Evolutionary conservation across 2,329 filamentous ascomycete genomes (phyloP).

Genomic region (Fusarium denticulatum): DNA sequence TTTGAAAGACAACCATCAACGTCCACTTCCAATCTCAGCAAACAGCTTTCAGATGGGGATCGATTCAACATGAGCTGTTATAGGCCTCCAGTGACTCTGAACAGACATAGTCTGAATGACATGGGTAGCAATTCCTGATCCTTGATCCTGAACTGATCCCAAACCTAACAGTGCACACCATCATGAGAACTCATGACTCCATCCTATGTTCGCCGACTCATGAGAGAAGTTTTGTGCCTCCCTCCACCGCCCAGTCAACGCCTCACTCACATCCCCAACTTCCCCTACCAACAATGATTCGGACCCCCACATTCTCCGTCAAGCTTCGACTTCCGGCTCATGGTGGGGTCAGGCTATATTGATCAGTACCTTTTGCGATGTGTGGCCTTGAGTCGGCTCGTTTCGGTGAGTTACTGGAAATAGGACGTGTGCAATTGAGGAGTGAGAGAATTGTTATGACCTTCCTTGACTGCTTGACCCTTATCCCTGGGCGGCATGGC

Average conservation of each 20-base stretch:
- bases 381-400: conserved; percentile 15
- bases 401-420: conserved; percentile 22
- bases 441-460: conserved; percentile 1
- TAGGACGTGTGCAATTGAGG: conserved; percentile 24
- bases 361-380: conserved; percentile 10
- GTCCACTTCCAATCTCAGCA: conserved; percentile 32
- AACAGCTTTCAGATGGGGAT: conserved; percentile 11
- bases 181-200: conserved; percentile 20
- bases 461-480: background rate
- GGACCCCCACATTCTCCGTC: conserved; percentile 42
- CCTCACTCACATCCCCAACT: conserved; percentile 32
- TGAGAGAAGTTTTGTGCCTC: conserved; percentile 35
- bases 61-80: background rate
- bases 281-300: conserved; percentile 35
- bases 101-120: background rate
- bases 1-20: conserved; percentile 27
- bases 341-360: conserved; percentile 32
- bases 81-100: background rate
- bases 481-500: conserved; percentile 38
- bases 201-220: background rate
- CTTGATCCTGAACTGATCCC: background rate
- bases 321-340: conserved; percentile 37
- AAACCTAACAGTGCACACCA: background rate
- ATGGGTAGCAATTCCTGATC: background rate
- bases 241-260: conserved; percentile 37